Evolutionary conservation across 176 grass and related monocot genomes (phyloP), one percentile per base, ranked within the genome.

Genomic region (Urochloa ruziziensis): DNA sequence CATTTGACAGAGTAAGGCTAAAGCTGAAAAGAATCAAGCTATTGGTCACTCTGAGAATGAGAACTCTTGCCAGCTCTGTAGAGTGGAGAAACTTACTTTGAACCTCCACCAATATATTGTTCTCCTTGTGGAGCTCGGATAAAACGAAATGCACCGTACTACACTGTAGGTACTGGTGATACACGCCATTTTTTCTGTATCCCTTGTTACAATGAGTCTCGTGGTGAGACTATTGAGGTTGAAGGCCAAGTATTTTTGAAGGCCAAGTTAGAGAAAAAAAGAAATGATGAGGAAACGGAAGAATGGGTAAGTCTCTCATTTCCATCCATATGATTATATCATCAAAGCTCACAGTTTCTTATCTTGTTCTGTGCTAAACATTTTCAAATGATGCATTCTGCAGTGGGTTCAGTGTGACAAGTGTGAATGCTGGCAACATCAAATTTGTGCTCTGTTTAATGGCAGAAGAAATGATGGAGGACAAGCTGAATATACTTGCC

Each of bases 351-450:
- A 33, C 58, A 42, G 15, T 72, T 71, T 56, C 62, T 63, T n/a
- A n/a, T 79, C 70, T 70, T 80, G 6, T 59, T 68, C 32, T 51
- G 29, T 76, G 60, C 62, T 86, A 85, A 88, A 63, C 78, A 17
- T 89, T 84, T 77, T 70, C 43, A 30, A 86, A 85, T 79, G 60
- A 73, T 83, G 49, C 81, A 72, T 84, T 78, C 69, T 86, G 79
- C 84, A 99, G 97, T 99, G 97, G 97, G 97, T 92, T 73, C 97
- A 99, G 76, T 99, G 97, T 79, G 97, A 99, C 86, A 99, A 96
- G 77, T 99, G 97, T 89, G 97, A 95, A 91, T 90, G 91, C 71
- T 98, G 96, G 96, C 93, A 98, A 62, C 96, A 98, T 84, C 96
- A 98, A 85, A 95, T 98, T 83, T 98, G 96, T 85, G 96, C 96